phyloP scores from a whole-genome alignment of 768 basidiomycete species.

The Boletus sp. region DNA sequence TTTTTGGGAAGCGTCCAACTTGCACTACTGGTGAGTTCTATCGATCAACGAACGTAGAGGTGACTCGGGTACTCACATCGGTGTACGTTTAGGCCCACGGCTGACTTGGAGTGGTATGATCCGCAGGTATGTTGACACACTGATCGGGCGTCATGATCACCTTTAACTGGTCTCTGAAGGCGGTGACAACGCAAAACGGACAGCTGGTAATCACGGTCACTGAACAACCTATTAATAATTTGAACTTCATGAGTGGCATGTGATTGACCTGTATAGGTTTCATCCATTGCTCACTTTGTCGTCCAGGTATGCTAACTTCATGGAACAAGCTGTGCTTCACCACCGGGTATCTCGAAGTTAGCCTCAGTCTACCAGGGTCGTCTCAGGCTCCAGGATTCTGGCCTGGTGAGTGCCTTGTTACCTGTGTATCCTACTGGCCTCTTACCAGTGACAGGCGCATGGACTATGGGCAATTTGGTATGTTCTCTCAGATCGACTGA shows the following conservation, averaged over 20 bases:
- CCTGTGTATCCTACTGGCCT: not conserved
- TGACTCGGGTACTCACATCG: slow-evolving; percentile 6
- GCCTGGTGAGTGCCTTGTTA: slow-evolving; percentile 62
- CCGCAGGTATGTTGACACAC: slow-evolving; percentile 48
- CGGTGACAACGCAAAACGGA: slow-evolving; percentile 73
- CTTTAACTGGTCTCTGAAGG: slow-evolving; percentile 31
- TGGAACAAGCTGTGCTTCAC: slow-evolving; percentile 98
- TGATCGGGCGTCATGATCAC: not conserved
- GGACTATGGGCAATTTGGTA: slow-evolving; percentile 75
- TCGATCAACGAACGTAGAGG: not conserved
- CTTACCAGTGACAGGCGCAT: slow-evolving; percentile 43
- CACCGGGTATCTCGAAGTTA: slow-evolving; percentile 85
- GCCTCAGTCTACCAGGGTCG: slow-evolving; percentile 71
- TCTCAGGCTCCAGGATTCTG: slow-evolving; percentile 68
- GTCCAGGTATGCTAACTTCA: slow-evolving; percentile 64
- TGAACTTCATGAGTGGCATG: slow-evolving; percentile 82
- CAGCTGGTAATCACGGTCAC: slow-evolving; percentile 79
- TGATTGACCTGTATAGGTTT: slow-evolving; percentile 1
- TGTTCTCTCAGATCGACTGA: not conserved
- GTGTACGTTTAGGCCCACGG: slow-evolving; percentile 48
- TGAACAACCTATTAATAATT: slow-evolving; percentile 65
- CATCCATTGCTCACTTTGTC: slow-evolving; percentile 6
- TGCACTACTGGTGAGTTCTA: slow-evolving; percentile 70
- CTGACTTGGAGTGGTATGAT: slow-evolving; percentile 83
- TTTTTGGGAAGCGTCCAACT: slow-evolving; percentile 83